phyloP scores from a whole-genome alignment of 2,329 filamentous ascomycete genomes.

The Colletotrichum echinochloae region DNA sequence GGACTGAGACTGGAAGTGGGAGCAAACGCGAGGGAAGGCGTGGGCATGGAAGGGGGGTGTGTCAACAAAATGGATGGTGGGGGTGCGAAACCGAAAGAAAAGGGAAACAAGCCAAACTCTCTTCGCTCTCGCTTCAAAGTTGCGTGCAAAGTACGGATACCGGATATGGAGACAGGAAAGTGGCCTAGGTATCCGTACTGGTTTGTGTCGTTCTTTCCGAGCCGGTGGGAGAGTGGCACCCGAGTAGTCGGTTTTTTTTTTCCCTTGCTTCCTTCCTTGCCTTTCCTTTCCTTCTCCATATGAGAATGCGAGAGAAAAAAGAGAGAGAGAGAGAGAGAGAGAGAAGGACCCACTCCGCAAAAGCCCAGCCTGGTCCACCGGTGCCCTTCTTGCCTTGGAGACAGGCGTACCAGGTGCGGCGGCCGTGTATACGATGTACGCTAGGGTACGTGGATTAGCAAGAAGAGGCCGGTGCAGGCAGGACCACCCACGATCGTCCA shows the following conservation, averaged over 20 bases:
- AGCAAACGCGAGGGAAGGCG: background rate
- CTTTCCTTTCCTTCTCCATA: background rate
- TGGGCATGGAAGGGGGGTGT: background rate
- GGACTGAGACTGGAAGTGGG: background rate
- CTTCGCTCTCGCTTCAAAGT: background rate
- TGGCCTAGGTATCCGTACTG: too few relatives aligned
- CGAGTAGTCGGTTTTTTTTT: constrained; percentile 32
- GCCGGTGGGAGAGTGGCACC: constrained; percentile 33
- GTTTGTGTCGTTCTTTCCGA: constrained; percentile 19
- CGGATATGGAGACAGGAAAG: background rate
- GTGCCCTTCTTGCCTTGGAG: background rate
- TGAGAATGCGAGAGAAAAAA: too few relatives aligned
- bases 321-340: too few relatives aligned
- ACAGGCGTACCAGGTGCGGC: background rate
- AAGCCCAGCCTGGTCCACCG: background rate
- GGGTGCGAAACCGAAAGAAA: background rate
- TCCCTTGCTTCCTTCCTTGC: background rate
- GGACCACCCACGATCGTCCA: background rate
- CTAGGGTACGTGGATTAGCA: background rate
- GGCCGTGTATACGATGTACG: too few relatives aligned
- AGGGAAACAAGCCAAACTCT: constrained; percentile 31
- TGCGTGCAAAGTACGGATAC: background rate
- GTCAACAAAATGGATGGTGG: background rate
- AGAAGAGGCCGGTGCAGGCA: background rate
- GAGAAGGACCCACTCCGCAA: background rate